Base-by-base conservation (phyloP, 2,329 filamentous ascomycete genomes). In the Orbilia ellipsospora region DNA sequence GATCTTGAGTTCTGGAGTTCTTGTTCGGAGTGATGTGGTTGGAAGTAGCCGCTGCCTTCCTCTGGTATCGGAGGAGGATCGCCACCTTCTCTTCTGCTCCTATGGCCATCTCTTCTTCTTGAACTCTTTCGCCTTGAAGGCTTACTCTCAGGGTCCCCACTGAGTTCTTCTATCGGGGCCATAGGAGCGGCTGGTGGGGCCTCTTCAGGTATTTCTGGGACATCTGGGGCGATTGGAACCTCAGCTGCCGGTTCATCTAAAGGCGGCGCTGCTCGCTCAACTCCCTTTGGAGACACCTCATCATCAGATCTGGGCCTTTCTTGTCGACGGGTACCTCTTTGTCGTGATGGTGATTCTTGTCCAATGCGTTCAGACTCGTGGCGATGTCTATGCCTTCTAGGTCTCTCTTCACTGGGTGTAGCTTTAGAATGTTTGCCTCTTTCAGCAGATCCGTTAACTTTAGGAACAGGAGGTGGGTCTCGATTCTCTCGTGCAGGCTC, bases 51-150 rank as follows among this genome's bases (percentile, higher is more conserved):
- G 18, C 62, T 51, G 5, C 51, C 52, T 26, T 74, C 70, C 18
- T 74, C 70, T 4, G 70, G 70, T 57, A 74, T 74, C n/a, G 70
- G 70, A 12, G 70, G 57, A 36, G 63, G 63, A 2, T 74, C 70
- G 16, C 63, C 63, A 1, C 56, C 70, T 54, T 74, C 70, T 56
- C 70, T 74, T 48, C 63, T 62, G 28, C 56, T 57, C 18, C 62
- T 67, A 20, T 74, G 63, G 8, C 63, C 70, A 15, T 74, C 70
- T 64, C 63, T 42, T 45, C 55, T 74, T 36, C 63, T 55, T 18
- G 70, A 63, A 23, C 70, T 74, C 45, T 55, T 62, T 44, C 70
- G 48, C 50, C 51, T 74, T 10, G 63, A 64, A 16, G 59, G 56
- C n/a, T 68, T 63, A 10, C 44, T 60, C 12, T 68, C 63, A 4